Percentiles rank a stretch among this genome's conserved stretches.
Conservation (phyloP, 225 moss, liverwort and hornwort species). For the Pseudoscleropodium purum region DNA sequence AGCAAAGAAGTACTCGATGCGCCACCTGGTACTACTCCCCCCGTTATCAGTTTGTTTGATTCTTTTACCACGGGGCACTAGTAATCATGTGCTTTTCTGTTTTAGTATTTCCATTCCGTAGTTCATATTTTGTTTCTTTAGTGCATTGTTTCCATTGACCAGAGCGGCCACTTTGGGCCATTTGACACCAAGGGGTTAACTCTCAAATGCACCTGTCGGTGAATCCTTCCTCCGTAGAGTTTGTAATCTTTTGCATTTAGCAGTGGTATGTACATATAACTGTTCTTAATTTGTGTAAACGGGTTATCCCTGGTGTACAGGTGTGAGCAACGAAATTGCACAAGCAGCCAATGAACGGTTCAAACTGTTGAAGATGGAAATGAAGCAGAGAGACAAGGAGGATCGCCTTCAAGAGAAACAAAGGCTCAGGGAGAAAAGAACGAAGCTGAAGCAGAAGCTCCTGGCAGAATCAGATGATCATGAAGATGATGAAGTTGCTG, state of each 20-base stretch:
- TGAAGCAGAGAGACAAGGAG: constrained; percentile 88
- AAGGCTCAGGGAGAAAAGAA: constrained; percentile 67
- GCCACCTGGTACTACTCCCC: constrained; percentile 37
- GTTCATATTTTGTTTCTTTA: neutral
- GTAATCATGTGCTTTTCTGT: neutral
- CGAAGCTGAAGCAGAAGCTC: constrained; percentile 65
- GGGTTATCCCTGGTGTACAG: constrained; percentile 7
- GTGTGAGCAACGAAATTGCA: constrained; percentile 46
- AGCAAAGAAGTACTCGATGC: constrained; percentile 32
- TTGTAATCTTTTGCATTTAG: neutral
- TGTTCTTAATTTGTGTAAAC: neutral
- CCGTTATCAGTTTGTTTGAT: neutral
- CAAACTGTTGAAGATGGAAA: constrained; percentile 70
- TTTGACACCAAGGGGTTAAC: neutral
- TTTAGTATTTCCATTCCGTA: neutral
- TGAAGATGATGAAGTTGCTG: constrained; percentile 31
- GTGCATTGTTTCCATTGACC: neutral
- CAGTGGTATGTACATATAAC: neutral
- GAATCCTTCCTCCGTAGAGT: neutral
- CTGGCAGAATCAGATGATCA: constrained; percentile 29
- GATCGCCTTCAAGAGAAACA: constrained; percentile 80
- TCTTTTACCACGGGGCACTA: neutral
- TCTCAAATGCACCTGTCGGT: neutral
- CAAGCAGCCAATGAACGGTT: constrained; percentile 64
- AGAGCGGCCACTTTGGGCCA: neutral